Evolutionary conservation across 2,329 filamentous ascomycete species (phyloP), one percentile per base, ranked within the genome.

Genomic region (Colletotrichum eremochloae): DNA sequence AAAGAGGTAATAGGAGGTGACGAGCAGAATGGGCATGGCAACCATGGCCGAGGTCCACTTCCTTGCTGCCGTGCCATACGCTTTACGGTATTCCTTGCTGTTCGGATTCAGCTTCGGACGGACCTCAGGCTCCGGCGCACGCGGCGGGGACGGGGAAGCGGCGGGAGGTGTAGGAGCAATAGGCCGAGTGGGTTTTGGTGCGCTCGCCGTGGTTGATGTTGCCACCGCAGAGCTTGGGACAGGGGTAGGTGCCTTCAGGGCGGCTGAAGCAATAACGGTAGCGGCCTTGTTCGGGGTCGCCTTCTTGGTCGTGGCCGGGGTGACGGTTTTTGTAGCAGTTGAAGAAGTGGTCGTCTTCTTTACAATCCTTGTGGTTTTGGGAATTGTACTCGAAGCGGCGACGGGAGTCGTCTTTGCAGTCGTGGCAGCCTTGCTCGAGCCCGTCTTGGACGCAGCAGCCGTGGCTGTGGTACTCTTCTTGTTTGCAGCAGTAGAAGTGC

Each of bases 1-100:
- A 78, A 86, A 89, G 3, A 90, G 77, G 63, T 83, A 84, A 73
- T 87, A 90, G 31, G 87, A 88, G 36, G 86, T 87, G 62, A 90
- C 87, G 18, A 89, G 72, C 5, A 89, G 75, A 42, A 90, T 84
- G 2, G 88, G 88, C 79, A 89, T 75, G 33, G 86, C 87, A 67
- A 89, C 83, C 75, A 90, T 86, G 9, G 83, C 73, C 31, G 81
- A 79, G 3, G 82, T 79, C 81, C 86, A 89, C 75, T 82, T 85
- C 70, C 85, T 78, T 67, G 83, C 82, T 40, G 84, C 83, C 48
- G 76, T 75, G 66, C 85, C 83, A 76, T 86, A 88, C 52, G 83
- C 81, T 72, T 76, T 76, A 75, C 83, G 79, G 74, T 84, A 86
- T 55, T 84, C 82, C 48, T 81, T 78, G 68, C 82, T 83, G 31